These are phyloP conservation scores for Sonneratia caseolaris DNA, from an alignment of 345 rosid species.

Conservation along the genomic window DNA sequence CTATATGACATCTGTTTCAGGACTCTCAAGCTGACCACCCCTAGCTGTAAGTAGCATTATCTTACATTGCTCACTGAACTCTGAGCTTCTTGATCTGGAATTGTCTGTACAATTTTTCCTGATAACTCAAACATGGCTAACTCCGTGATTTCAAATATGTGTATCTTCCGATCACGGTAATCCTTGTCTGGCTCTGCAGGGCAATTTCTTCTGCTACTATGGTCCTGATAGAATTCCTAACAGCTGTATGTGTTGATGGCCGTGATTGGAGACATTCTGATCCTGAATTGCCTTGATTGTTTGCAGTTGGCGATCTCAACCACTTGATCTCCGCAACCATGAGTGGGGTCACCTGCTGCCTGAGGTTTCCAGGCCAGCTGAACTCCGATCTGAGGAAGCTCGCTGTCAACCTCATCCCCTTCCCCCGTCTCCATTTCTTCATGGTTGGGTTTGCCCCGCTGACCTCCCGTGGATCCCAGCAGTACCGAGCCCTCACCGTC, in stretches of 20 bases:
- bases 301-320: conserved; percentile 26
- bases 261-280: not conserved
- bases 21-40: conserved; percentile 23
- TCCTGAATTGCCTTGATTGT: not conserved
- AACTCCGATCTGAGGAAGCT: conserved; percentile 29
- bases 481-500: conserved; percentile 1
- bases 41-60: conserved; percentile 19
- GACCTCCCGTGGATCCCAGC: not conserved
- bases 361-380: conserved; percentile 29
- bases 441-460: not conserved
- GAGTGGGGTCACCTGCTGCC: conserved; percentile 32
- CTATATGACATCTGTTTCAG: conserved; percentile 28
- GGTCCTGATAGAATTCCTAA: not conserved
- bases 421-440: conserved; percentile 27
- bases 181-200: too few species aligned
- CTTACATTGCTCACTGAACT: not conserved
- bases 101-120: not conserved
- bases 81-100: not conserved
- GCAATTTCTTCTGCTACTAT: not conserved
- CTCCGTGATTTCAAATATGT: not conserved
- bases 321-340: conserved; percentile 27
- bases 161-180: not conserved
- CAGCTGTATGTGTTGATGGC: not conserved
- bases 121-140: not conserved
- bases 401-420: conserved; percentile 24